Evolutionary conservation across 2,329 filamentous ascomycete species (phyloP).

Genomic region (Esteya vermicola): DNA sequence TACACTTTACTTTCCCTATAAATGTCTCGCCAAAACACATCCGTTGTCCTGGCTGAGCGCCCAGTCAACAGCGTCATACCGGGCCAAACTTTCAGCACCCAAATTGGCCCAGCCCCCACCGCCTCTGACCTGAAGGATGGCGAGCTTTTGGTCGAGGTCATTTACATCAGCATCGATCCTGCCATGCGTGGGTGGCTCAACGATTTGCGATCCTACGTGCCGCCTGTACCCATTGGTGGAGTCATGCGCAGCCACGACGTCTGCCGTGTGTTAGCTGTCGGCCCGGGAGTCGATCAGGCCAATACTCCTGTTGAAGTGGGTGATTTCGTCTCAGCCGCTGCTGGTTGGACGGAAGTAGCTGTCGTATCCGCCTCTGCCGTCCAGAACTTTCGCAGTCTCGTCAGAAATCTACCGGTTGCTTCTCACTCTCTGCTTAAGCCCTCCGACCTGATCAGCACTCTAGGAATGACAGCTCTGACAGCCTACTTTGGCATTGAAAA

Average conservation of each 20-base stretch:
- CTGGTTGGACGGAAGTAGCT: constrained; percentile 45
- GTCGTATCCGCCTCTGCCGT: constrained; percentile 27
- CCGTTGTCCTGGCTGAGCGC: constrained; percentile 48
- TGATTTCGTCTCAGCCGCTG: constrained; percentile 31
- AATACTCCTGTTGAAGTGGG: constrained; percentile 25
- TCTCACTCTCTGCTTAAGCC: constrained; percentile 13
- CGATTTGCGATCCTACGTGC: constrained; percentile 34
- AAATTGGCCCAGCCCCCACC: constrained; percentile 34
- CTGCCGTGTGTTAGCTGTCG: constrained; percentile 35
- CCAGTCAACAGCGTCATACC: constrained; percentile 46
- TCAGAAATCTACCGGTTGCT: constrained; percentile 4
- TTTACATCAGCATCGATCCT: constrained; percentile 47
- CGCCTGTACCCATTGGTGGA: constrained; percentile 44
- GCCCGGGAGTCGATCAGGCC: constrained; percentile 26
- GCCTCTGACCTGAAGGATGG: constrained; percentile 33
- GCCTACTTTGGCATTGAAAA: constrained; percentile 53
- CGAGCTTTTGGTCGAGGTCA: constrained; percentile 31
- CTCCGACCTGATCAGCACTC: constrained; percentile 35
- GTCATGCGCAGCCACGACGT: constrained; percentile 44
- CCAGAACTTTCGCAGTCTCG: constrained; percentile 7
- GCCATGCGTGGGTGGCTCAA: constrained; percentile 51
- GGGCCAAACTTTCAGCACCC: constrained; percentile 47
- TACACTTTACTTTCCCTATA: too few species aligned
- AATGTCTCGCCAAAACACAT: constrained; percentile 11
- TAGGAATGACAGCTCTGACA: constrained; percentile 47